phyloP scores from a whole-genome alignment of 177 flowering plant species.

The Tripterygium wilfordii region DNA sequence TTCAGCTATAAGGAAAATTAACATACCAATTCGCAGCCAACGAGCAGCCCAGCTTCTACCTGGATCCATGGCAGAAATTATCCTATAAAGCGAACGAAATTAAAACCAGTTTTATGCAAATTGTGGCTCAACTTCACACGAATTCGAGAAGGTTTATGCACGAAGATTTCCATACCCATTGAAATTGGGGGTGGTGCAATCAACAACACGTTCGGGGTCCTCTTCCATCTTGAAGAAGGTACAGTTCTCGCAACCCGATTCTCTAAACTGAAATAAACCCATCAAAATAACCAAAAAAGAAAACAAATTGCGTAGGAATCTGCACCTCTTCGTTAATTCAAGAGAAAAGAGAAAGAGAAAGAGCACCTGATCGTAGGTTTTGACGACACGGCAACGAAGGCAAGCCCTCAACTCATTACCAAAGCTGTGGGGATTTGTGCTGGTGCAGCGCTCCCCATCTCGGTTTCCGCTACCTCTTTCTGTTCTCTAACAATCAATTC shows the following conservation, averaged over 20 bases:
- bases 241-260: conserved; percentile 74
- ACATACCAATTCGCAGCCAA: conserved; percentile 61
- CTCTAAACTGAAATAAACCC: conserved; percentile 44
- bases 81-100: too few species aligned
- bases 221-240: conserved; percentile 67
- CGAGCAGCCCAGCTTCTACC: conserved; percentile 71
- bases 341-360: not conserved
- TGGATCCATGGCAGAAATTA: conserved; percentile 73
- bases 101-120: too few species aligned
- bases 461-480: too few species aligned
- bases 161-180: too few species aligned
- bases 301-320: too few species aligned
- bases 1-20: not conserved
- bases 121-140: too few species aligned
- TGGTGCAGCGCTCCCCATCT: conserved; percentile 29
- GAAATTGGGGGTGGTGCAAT: conserved; percentile 73
- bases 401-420: conserved; percentile 95
- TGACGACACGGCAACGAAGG: conserved; percentile 90
- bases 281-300: not conserved
- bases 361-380: conserved; percentile 65
- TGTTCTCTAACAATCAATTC: too few species aligned
- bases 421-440: conserved; percentile 97
- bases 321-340: not conserved
- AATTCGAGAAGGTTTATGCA: too few species aligned
- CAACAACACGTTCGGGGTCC: conserved; percentile 60